Percentiles rank a stretch among this genome's conserved stretches.
Conservation (phyloP, 2,329 filamentous ascomycete genomes). For the Beauveria rudraprayagi region DNA sequence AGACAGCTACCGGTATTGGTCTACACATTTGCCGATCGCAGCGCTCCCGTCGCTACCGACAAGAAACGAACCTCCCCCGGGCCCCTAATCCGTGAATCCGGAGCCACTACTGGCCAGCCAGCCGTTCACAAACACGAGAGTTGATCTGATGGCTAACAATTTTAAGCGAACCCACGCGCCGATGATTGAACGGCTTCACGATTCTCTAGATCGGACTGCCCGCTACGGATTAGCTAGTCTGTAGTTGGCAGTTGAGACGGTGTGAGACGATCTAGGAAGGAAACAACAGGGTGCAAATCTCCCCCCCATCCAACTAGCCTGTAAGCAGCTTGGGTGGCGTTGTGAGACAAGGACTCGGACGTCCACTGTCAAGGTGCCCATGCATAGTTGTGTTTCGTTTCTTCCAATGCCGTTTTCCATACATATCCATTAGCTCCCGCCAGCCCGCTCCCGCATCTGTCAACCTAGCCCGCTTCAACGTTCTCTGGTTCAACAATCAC, state of each 20-base stretch:
- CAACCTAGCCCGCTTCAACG: not conserved
- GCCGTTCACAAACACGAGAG: no score
- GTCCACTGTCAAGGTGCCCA: not conserved
- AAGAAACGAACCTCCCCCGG: no score
- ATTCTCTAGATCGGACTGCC: not conserved
- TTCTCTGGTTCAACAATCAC: not conserved
- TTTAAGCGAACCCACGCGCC: not conserved
- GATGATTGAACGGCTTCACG: not conserved
- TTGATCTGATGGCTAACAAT: no score
- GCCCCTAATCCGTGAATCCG: not conserved
- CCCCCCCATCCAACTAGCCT: not conserved
- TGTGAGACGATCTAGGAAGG: not conserved
- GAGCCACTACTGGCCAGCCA: not conserved
- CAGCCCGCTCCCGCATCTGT: not conserved
- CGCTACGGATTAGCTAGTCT: not conserved
- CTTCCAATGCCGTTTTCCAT: not conserved
- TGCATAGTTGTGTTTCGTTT: not conserved
- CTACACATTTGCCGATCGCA: not conserved
- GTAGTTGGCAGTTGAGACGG: not conserved
- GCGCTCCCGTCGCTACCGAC: not conserved
- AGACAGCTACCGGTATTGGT: not conserved
- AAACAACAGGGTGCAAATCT: not conserved
- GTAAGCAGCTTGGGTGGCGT: not conserved
- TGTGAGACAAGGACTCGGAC: conserved; percentile 6
- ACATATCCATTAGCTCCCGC: not conserved